Percentiles rank a stretch among this genome's conserved stretches.
These are phyloP conservation scores for Cystofilobasidium ferigula DNA, from an alignment of 768 basidiomycete species.

Conservation along the genomic window DNA sequence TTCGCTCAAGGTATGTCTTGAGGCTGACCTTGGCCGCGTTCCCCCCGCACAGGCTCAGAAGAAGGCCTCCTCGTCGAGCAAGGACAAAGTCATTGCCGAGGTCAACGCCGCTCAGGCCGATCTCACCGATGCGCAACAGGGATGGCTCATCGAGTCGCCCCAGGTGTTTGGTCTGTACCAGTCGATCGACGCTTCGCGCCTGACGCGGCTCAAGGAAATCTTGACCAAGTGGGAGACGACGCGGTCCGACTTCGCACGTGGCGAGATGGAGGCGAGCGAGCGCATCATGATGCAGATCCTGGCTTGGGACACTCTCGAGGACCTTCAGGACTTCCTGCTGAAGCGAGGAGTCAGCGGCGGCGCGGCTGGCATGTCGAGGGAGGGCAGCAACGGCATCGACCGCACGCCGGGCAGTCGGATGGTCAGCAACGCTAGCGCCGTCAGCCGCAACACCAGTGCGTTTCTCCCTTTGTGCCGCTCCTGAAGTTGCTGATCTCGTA, in stretches of 20 bases:
- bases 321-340: conserved; percentile 31
- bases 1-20: background rate
- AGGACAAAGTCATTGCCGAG: conserved; percentile 23
- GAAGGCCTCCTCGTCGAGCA: conserved; percentile 22
- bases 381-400: no score
- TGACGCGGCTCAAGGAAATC: conserved; percentile 35
- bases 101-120: conserved; percentile 13
- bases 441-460: conserved; percentile 15
- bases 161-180: conserved; percentile 37
- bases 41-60: conserved; percentile 20
- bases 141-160: conserved; percentile 29
- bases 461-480: background rate
- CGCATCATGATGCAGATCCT: conserved; percentile 32
- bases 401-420: conserved; percentile 12
- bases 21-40: background rate
- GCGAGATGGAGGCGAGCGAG: conserved; percentile 35
- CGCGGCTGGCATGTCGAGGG: background rate
- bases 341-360: conserved; percentile 5
- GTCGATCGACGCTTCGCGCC: conserved; percentile 32
- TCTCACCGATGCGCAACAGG: conserved; percentile 23
- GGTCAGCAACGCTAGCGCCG: conserved; percentile 12
- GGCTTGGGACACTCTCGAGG: conserved; percentile 36
- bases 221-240: conserved; percentile 37
- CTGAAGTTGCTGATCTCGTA: background rate
- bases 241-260: conserved; percentile 32